A percentile compares a stretch with the other conserved stretches of the same genome.
phyloP scores from a whole-genome alignment of 192 early-diverging fungal species.

The Backusella tuberculispora region DNA sequence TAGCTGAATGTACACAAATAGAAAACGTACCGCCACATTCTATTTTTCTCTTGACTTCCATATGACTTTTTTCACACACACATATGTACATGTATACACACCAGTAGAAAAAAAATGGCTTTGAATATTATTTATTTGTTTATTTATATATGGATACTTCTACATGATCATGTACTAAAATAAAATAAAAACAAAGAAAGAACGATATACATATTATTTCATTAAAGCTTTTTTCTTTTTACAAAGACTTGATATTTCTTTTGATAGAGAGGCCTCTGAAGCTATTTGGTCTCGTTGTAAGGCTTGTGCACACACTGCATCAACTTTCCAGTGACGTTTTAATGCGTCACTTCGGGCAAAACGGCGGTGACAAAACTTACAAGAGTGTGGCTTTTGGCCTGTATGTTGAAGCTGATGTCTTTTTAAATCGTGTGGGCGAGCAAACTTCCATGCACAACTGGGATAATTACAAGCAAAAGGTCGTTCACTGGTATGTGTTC shows the following conservation, averaged over 20 bases:
- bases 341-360: conserved; percentile 79
- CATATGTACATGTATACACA: background rate
- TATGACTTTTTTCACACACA: conserved; percentile 16
- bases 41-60: background rate
- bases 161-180: background rate
- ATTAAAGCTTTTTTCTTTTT: background rate
- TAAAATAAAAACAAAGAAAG: background rate
- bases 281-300: conserved; percentile 2
- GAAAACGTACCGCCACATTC: background rate
- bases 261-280: conserved; percentile 12
- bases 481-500: conserved; percentile 73
- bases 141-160: conserved; percentile 1
- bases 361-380: conserved; percentile 72
- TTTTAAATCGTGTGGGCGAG: conserved; percentile 76
- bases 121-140: background rate
- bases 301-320: conserved; percentile 21
- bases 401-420: conserved; percentile 78
- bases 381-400: conserved; percentile 75
- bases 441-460: conserved; percentile 62
- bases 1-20: background rate
- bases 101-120: background rate
- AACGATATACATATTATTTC: background rate
- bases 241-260: conserved; percentile 11
- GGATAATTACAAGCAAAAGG: conserved; percentile 64
- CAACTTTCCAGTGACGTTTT: conserved; percentile 54